A percentile compares a stretch with the other conserved stretches of the same genome.
These are phyloP conservation scores for Ampelocalamus luodianensis DNA, from an alignment of 176 grass and related monocot genomes.

Conservation along the genomic window DNA sequence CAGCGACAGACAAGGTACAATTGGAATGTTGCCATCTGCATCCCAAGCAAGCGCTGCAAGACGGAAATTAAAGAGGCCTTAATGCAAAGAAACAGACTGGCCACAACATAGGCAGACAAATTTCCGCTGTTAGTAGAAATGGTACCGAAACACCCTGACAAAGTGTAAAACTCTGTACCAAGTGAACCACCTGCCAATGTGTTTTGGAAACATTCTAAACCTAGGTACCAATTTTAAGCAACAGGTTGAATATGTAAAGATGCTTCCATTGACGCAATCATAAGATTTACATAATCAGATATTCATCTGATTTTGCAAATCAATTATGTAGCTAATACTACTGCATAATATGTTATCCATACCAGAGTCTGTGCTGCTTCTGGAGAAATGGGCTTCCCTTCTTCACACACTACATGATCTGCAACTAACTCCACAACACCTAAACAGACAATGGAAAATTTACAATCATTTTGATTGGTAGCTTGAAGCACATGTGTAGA, in stretches of 20 bases:
- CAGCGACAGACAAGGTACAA: constrained; percentile 80
- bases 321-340: neutral
- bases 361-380: constrained; percentile 87
- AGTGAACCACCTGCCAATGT: neutral
- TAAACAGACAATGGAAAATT: constrained; percentile 31
- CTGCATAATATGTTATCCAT: constrained; percentile 26
- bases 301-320: neutral
- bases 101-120: neutral
- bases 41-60: constrained; percentile 65
- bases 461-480: neutral
- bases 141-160: neutral
- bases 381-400: constrained; percentile 80
- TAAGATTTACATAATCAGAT: neutral
- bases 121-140: neutral
- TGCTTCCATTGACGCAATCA: neutral
- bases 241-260: neutral
- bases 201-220: neutral
- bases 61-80: constrained; percentile 10
- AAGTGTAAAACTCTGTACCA: neutral
- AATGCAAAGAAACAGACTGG: neutral
- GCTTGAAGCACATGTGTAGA: neutral
- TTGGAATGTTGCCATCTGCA: constrained; percentile 84
- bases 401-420: constrained; percentile 88
- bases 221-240: neutral
- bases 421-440: constrained; percentile 87